A percentile compares a stretch with the other conserved stretches of the same genome.
These are phyloP conservation scores for Penicillium sumatraense DNA, from an alignment of 2,329 filamentous ascomycete species.

Conservation along the genomic window DNA sequence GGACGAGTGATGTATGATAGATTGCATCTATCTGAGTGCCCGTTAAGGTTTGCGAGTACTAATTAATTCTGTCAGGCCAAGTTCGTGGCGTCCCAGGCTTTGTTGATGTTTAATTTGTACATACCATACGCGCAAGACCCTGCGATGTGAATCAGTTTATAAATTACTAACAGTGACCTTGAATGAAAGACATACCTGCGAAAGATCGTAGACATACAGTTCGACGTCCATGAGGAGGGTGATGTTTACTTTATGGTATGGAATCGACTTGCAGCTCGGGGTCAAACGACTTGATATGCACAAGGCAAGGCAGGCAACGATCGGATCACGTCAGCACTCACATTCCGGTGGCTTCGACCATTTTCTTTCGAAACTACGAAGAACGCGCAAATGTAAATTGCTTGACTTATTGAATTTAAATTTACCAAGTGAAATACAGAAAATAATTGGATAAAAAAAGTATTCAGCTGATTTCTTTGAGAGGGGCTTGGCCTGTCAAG, in stretches of 20 bases:
- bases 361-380: too few relatives aligned
- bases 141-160: slow-evolving; percentile 26
- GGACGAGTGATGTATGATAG: slow-evolving; percentile 90
- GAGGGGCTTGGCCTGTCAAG: too few relatives aligned
- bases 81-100: not conserved
- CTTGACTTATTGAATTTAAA: too few relatives aligned
- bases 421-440: too few relatives aligned
- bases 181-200: slow-evolving; percentile 52
- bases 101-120: slow-evolving; percentile 13
- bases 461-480: too few relatives aligned
- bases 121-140: slow-evolving; percentile 60
- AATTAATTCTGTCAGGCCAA: not conserved
- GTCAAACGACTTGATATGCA: slow-evolving; percentile 12
- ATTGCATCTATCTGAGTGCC: slow-evolving; percentile 83
- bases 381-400: too few relatives aligned
- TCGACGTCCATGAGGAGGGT: slow-evolving; percentile 70
- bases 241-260: not conserved
- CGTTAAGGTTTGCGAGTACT: slow-evolving; percentile 64
- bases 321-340: slow-evolving; percentile 34
- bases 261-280: not conserved
- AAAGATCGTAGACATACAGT: slow-evolving; percentile 79
- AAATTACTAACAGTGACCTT: not conserved
- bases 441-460: too few relatives aligned
- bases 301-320: slow-evolving; percentile 22
- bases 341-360: slow-evolving; percentile 23